phyloP scores from a whole-genome alignment of 2,329 filamentous ascomycete genomes.

The Onygena corvina region DNA sequence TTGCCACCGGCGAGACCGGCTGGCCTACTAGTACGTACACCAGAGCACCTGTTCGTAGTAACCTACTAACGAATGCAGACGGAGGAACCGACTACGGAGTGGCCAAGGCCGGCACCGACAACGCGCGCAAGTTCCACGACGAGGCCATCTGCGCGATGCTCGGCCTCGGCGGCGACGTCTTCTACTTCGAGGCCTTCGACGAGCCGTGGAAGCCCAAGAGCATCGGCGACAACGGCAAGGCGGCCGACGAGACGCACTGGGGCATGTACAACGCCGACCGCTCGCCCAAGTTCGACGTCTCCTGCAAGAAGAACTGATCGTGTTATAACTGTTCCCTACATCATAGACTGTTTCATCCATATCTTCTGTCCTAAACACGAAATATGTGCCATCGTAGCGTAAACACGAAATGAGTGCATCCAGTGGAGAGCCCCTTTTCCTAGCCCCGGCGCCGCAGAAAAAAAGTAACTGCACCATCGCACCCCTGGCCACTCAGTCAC shows the following conservation, averaged over 20 bases:
- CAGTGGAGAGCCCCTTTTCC: no score
- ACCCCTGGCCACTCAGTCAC: no score
- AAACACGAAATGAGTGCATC: no score
- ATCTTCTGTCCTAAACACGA: no score
- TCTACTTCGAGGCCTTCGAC: constrained; percentile 64
- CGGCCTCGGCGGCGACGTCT: constrained; percentile 55
- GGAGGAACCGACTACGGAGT: constrained; percentile 50
- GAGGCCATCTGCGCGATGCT: constrained; percentile 52
- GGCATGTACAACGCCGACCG: constrained; percentile 53
- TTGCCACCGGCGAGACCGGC: constrained; percentile 59
- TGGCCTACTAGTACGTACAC: constrained; percentile 46
- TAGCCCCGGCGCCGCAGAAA: no score
- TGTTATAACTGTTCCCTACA: no score
- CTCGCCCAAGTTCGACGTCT: constrained; percentile 44
- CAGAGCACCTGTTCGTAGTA: background rate
- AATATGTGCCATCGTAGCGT: no score
- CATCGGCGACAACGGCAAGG: constrained; percentile 50
- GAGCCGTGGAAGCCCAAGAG: constrained; percentile 58
- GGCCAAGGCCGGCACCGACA: constrained; percentile 48
- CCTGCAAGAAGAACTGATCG: constrained; percentile 28
- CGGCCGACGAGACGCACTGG: constrained; percentile 56
- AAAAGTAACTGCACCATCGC: no score
- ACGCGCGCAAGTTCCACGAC: constrained; percentile 50
- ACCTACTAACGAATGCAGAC: constrained; percentile 17
- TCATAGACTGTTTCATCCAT: no score